These are phyloP conservation scores for Phytophthora syringae DNA, from an alignment of 352 stramenopile species.

Conservation along the genomic window DNA sequence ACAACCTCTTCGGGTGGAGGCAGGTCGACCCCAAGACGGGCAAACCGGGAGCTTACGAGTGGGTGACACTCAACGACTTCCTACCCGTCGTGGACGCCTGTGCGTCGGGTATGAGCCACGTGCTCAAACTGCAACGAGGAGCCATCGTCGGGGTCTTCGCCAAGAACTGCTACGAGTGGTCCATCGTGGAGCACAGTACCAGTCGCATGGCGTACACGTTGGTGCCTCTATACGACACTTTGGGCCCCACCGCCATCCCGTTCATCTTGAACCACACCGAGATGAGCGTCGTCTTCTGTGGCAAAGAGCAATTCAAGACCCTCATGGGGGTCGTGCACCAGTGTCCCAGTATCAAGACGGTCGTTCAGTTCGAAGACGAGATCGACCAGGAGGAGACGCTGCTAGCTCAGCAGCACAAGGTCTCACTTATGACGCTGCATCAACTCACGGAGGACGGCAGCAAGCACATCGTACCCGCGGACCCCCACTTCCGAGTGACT, in stretches of 20 bases:
- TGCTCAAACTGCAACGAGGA: conserved; percentile 41
- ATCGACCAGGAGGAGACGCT: conserved; percentile 43
- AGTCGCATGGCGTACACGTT: conserved; percentile 75
- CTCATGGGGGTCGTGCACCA: conserved; percentile 53
- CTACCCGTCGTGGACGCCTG: conserved; percentile 51
- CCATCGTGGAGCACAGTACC: conserved; percentile 62
- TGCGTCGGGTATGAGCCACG: conserved; percentile 45
- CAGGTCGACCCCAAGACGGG: conserved; percentile 44
- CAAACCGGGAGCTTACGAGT: conserved; percentile 52
- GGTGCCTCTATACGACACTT: conserved; percentile 84
- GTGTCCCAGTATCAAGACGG: conserved; percentile 54
- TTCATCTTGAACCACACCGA: conserved; percentile 83
- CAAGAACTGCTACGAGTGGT: conserved; percentile 80
- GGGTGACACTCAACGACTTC: conserved; percentile 70
- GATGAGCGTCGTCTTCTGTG: conserved; percentile 62
- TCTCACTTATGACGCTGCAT: conserved; percentile 49
- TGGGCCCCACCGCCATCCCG: conserved; percentile 69
- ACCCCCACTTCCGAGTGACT: conserved; percentile 72
- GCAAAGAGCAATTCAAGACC: conserved; percentile 56
- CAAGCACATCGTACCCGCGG: conserved; percentile 48
- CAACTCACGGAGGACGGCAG: conserved; percentile 49
- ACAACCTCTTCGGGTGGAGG: conserved; percentile 65
- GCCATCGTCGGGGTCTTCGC: conserved; percentile 74
- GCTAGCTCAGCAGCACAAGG: conserved; percentile 38
- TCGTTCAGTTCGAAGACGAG: conserved; percentile 62